Percentiles rank a stretch among this genome's conserved stretches.
phyloP scores from a whole-genome alignment of 257 asterid genomes.

The Cynanchum wilfordii region DNA sequence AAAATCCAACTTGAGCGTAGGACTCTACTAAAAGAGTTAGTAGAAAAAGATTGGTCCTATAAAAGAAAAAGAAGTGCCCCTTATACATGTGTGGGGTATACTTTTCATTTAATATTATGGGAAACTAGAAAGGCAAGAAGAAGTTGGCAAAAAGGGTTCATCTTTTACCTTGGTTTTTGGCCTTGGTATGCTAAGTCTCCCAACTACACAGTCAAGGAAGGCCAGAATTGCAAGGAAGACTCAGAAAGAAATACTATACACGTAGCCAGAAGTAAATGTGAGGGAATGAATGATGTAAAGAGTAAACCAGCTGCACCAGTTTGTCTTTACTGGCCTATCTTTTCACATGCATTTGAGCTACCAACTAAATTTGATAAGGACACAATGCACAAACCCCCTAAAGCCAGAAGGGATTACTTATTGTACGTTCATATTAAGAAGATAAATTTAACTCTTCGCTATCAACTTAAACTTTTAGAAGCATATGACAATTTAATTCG shows the following conservation, averaged over 20 bases:
- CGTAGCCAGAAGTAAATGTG: background rate
- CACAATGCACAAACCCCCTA: background rate
- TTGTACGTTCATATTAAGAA: background rate
- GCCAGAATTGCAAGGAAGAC: background rate
- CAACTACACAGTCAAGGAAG: background rate
- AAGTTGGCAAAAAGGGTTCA: background rate
- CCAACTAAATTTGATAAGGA: background rate
- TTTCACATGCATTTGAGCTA: background rate
- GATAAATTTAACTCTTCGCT: too few species aligned
- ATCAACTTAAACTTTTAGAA: too few species aligned
- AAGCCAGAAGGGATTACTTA: background rate
- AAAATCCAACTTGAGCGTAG: background rate
- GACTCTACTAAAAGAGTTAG: too few species aligned
- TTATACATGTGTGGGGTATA: background rate
- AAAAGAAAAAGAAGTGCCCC: background rate
- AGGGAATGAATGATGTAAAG: background rate
- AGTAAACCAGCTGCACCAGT: background rate
- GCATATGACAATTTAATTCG: too few species aligned
- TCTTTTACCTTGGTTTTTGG: background rate
- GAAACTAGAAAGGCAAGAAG: background rate
- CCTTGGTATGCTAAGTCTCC: slow-evolving; percentile 4
- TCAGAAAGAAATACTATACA: background rate
- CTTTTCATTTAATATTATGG: background rate
- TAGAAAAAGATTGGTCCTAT: too few species aligned
- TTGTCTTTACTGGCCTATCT: background rate